A percentile compares a stretch with the other conserved stretches of the same genome.
phyloP scores from a whole-genome alignment of 805 yeast genomes.

The Candida railenensis region DNA sequence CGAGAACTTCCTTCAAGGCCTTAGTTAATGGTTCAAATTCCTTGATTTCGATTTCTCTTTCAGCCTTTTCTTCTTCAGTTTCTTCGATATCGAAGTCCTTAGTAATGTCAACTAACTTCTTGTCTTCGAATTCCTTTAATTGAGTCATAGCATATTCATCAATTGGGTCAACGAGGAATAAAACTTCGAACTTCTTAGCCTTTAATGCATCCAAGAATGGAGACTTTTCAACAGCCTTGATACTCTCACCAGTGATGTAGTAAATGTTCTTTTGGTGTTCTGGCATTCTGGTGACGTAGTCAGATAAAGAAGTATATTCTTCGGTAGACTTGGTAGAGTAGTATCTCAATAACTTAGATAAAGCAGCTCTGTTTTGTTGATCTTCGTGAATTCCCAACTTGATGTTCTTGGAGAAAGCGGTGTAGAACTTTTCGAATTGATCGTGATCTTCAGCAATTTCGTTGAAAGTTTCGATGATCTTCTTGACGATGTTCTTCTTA shows the following conservation, averaged over 20 bases:
- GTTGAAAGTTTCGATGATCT: conserved; percentile 96
- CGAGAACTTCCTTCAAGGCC: conserved; percentile 94
- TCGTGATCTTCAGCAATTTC: conserved; percentile 99
- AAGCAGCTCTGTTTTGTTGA: conserved; percentile 92
- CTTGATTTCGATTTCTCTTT: conserved; percentile 89
- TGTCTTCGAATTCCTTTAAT: conserved; percentile 98
- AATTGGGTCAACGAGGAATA: conserved; percentile 97
- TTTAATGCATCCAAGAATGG: conserved; percentile 99
- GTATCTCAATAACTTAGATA: conserved; percentile 95
- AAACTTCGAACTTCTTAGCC: conserved; percentile 97
- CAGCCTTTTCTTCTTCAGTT: conserved; percentile 95
- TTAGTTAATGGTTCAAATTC: conserved; percentile 92
- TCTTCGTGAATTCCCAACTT: conserved; percentile 99
- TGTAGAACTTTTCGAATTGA: conserved; percentile 97
- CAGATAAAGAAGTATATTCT: conserved; percentile 91
- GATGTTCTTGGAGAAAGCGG: conserved; percentile 96
- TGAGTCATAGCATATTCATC: conserved; percentile 99
- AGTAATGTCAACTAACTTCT: conserved; percentile 97
- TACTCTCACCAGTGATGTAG: conserved; percentile 98
- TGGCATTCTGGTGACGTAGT: conserved; percentile 99
- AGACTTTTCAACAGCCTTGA: conserved; percentile 97
- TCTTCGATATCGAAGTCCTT: conserved; percentile 99
- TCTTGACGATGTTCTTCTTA: conserved; percentile 98
- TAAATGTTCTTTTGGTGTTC: conserved; percentile 99
- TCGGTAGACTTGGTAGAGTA: conserved; percentile 94